phyloP scores from a whole-genome alignment of 1,284 basidiomycete species.

The Cutaneotrichosporon sp. region DNA sequence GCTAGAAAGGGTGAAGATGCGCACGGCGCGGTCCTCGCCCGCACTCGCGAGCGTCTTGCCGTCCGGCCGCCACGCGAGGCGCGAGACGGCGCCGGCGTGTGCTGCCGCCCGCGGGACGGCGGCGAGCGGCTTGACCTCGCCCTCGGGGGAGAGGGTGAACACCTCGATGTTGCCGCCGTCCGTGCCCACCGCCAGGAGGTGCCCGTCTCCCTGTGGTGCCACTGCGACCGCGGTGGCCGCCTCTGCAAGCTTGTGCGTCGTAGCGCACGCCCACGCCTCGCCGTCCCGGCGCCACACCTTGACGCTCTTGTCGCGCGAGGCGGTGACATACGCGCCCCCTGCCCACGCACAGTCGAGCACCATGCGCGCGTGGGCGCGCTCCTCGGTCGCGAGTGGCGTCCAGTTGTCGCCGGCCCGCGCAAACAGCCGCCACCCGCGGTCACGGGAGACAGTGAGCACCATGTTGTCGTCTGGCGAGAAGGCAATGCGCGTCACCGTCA shows the following conservation, averaged over 20 bases:
- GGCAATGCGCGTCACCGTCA: conserved; percentile 86
- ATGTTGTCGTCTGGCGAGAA: conserved; percentile 81
- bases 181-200: conserved; percentile 52
- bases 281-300: conserved; percentile 31
- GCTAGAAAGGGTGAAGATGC: conserved; percentile 30
- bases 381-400: conserved; percentile 61
- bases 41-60: conserved; percentile 48
- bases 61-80: conserved; percentile 44
- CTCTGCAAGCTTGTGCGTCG: conserved; percentile 49
- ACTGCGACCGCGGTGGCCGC: conserved; percentile 52
- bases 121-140: conserved; percentile 16
- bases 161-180: conserved; percentile 51
- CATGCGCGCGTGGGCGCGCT: conserved; percentile 88
- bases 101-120: conserved; percentile 30
- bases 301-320: conserved; percentile 93
- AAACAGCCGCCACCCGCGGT: conserved; percentile 90
- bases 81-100: conserved; percentile 51
- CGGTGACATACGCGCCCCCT: conserved; percentile 78
- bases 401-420: conserved; percentile 56
- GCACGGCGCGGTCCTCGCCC: conserved; percentile 54
- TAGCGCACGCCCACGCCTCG: neutral
- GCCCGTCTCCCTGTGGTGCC: conserved; percentile 13
- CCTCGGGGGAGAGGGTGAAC: conserved; percentile 28
- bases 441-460: conserved; percentile 83
- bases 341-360: conserved; percentile 95